These are phyloP conservation scores for Sphaerobolus stellatus DNA, from an alignment of 1,284 basidiomycete genomes.

Conservation along the genomic window DNA sequence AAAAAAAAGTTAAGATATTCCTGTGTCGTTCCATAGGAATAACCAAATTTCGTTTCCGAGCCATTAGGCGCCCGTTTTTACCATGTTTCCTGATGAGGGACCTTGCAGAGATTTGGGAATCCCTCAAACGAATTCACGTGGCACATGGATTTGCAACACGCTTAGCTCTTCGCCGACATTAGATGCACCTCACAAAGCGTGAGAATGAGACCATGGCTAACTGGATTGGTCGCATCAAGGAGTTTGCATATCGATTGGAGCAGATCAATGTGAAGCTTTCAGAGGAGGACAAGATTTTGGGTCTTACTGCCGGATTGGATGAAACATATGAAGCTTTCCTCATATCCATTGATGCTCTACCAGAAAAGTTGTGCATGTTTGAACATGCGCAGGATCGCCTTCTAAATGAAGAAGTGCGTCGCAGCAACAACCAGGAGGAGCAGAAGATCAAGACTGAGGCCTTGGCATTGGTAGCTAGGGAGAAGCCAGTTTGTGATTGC, in stretches of 20 bases:
- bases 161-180: constrained; percentile 24
- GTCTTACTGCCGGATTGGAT: constrained; percentile 33
- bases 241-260: constrained; percentile 24
- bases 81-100: too few species aligned
- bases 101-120: constrained; percentile 30
- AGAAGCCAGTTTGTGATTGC: too few species aligned
- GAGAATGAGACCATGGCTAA: constrained; percentile 27
- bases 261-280: constrained; percentile 22
- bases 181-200: constrained; percentile 27
- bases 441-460: too few species aligned
- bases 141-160: constrained; percentile 31
- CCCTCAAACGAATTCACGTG: constrained; percentile 29
- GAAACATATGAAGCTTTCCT: constrained; percentile 28
- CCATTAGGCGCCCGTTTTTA: too few species aligned
- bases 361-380: too few species aligned
- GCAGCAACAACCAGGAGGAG: too few species aligned
- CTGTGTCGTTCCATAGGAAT: too few species aligned
- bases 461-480: too few species aligned
- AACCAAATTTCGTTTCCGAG: too few species aligned
- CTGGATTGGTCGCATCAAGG: constrained; percentile 32
- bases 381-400: too few species aligned
- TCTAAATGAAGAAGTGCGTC: too few species aligned
- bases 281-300: constrained; percentile 35
- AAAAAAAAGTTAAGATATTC: too few species aligned
- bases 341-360: constrained; percentile 29